A percentile compares a stretch with the other conserved stretches of the same genome.
Conservation (phyloP, 108 stramenopile species). For the Epithemia pelagica region DNA sequence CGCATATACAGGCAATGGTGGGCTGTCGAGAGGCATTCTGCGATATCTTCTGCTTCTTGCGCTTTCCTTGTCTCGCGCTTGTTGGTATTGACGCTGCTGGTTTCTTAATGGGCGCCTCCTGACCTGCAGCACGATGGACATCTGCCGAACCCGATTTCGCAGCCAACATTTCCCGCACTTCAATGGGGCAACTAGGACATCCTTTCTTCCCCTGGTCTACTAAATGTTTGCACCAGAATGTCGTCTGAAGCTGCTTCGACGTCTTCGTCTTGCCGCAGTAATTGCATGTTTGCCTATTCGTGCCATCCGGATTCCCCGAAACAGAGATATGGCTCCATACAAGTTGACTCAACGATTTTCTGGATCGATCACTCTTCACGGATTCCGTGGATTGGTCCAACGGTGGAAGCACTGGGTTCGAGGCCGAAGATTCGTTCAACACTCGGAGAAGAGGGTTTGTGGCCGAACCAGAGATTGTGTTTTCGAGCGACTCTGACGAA, state of each 20-base stretch:
- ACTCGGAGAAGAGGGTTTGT: too few relatives aligned
- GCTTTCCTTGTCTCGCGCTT: not conserved
- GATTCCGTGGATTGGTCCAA: too few relatives aligned
- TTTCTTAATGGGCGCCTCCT: not conserved
- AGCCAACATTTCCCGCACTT: not conserved
- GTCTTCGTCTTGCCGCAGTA: not conserved
- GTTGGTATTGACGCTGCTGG: not conserved
- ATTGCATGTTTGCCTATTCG: not conserved
- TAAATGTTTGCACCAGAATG: not conserved
- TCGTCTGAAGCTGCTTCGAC: not conserved
- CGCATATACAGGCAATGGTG: constrained; percentile 12
- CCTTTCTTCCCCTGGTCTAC: not conserved
- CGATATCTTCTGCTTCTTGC: not conserved
- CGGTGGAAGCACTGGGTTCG: too few relatives aligned
- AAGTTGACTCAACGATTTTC: not conserved
- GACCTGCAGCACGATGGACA: not conserved
- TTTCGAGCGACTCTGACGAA: too few relatives aligned
- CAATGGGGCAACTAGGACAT: not conserved
- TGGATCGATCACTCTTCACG: too few relatives aligned
- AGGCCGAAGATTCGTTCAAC: too few relatives aligned
- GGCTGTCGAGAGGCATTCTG: not conserved
- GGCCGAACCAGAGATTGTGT: too few relatives aligned
- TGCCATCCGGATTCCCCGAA: not conserved
- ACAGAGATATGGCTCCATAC: not conserved
- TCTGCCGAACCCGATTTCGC: not conserved